A percentile compares a stretch with the other conserved stretches of the same genome.
These are phyloP conservation scores for Aspergillus sp. DNA, from an alignment of 2,329 filamentous ascomycete species.

Conservation along the genomic window DNA sequence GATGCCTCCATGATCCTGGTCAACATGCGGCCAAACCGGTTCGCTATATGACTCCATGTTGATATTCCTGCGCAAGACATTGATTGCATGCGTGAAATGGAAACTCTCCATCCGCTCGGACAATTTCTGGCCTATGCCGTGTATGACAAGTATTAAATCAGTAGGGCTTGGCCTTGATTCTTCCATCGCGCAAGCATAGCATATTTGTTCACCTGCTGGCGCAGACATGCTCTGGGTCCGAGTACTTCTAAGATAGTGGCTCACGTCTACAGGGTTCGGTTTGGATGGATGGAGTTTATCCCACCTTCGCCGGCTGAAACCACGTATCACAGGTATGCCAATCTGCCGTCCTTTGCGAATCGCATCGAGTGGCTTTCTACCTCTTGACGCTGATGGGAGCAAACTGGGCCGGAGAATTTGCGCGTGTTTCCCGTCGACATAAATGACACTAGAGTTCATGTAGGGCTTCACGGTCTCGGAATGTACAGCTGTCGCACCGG, in stretches of 20 bases:
- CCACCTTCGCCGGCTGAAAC: constrained; percentile 78
- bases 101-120: constrained; percentile 93
- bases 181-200: constrained; percentile 58
- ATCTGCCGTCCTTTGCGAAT: constrained; percentile 79
- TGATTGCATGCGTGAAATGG: constrained; percentile 95
- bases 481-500: constrained; percentile 35
- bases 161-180: constrained; percentile 66
- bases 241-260: constrained; percentile 37
- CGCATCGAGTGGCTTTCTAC: constrained; percentile 72
- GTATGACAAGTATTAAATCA: constrained; percentile 84
- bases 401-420: constrained; percentile 83
- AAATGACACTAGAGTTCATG: constrained; percentile 76
- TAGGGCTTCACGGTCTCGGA: constrained; percentile 55
- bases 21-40: constrained; percentile 68
- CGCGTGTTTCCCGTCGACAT: constrained; percentile 70
- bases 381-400: constrained; percentile 79
- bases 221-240: constrained; percentile 26
- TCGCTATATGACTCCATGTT: constrained; percentile 77
- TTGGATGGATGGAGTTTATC: constrained; percentile 61
- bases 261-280: constrained; percentile 35
- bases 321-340: constrained; percentile 81
- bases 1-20: constrained; percentile 75
- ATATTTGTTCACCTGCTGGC: constrained; percentile 26
- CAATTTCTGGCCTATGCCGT: constrained; percentile 95
- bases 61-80: constrained; percentile 77